A percentile compares a stretch with the other conserved stretches of the same genome.
Conservation (phyloP, 2,329 filamentous ascomycete genomes). For the Cercospora sesami region DNA sequence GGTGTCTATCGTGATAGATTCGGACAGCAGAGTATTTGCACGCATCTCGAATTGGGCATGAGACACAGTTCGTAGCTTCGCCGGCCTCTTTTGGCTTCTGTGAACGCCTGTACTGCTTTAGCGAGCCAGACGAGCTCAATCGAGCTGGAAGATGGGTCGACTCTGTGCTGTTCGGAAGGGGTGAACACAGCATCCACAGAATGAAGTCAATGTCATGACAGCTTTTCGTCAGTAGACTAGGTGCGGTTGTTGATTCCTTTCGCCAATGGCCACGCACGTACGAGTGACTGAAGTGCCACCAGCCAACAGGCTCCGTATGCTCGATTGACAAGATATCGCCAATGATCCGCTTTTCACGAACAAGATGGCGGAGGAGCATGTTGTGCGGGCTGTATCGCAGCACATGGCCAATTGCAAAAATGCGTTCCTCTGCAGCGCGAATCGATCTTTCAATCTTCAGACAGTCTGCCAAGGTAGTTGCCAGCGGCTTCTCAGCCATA, state of each 20-base stretch:
- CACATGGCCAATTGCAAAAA: constrained; percentile 94
- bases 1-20: constrained; percentile 71
- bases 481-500: constrained; percentile 93
- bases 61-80: constrained; percentile 79
- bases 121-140: constrained; percentile 72
- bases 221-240: constrained; percentile 86
- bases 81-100: constrained; percentile 77
- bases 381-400: constrained; percentile 93
- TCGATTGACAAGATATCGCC: constrained; percentile 84
- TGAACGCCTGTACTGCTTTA: constrained; percentile 74
- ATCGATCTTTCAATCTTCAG: constrained; percentile 59
- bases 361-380: constrained; percentile 73
- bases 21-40: constrained; percentile 86
- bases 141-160: constrained; percentile 65
- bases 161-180: constrained; percentile 46
- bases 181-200: constrained; percentile 84
- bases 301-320: constrained; percentile 91
- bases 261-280: constrained; percentile 96
- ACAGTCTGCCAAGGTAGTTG: constrained; percentile 75
- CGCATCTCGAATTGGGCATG: constrained; percentile 69
- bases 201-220: constrained; percentile 95
- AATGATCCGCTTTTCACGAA: constrained; percentile 72
- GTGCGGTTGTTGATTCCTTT: constrained; percentile 72
- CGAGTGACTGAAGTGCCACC: constrained; percentile 92
- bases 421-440: constrained; percentile 35